Percentiles rank a stretch among this genome's conserved stretches.
phyloP scores from a whole-genome alignment of 768 basidiomycete species.

The Paxillus involutus region DNA sequence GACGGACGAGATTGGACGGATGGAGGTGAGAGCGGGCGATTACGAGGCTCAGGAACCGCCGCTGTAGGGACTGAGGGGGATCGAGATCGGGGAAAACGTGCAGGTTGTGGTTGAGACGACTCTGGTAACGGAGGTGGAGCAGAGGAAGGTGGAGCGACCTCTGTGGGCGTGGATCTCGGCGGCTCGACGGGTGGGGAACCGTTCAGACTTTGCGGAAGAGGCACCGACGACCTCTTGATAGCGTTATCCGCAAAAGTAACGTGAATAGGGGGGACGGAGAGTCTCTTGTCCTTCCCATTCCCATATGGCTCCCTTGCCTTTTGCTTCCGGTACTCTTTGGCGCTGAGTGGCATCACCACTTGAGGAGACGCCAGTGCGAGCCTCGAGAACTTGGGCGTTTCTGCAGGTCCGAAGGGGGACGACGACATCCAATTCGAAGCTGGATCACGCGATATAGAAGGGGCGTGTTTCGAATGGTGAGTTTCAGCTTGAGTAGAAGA shows the following conservation, averaged over 20 bases:
- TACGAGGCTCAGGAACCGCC: not conserved
- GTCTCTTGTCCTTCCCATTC: constrained; percentile 9
- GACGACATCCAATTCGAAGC: constrained; percentile 27
- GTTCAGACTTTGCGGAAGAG: not conserved
- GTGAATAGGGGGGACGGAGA: not conserved
- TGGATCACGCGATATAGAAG: constrained; percentile 26
- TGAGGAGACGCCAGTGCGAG: constrained; percentile 26
- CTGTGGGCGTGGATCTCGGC: not conserved
- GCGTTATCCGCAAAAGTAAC: constrained; percentile 15
- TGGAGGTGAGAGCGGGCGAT: not conserved
- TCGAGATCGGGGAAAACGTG: constrained; percentile 1
- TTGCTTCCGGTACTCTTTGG: constrained; percentile 25
- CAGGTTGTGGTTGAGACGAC: not conserved
- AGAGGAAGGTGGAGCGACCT: not conserved
- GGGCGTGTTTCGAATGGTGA: constrained; percentile 12
- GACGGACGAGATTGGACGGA: constrained; percentile 4
- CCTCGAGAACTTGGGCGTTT: constrained; percentile 30
- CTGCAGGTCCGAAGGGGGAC: constrained; percentile 29
- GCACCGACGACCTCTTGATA: not conserved
- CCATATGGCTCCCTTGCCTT: constrained; percentile 10
- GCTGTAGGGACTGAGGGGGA: constrained; percentile 14
- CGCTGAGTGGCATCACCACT: constrained; percentile 32
- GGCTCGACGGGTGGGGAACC: not conserved
- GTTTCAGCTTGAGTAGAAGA: not conserved
- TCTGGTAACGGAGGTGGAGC: not conserved